Evolutionary conservation across 169 alveolate species (phyloP).

Genomic region (Perkinsus olseni): DNA sequence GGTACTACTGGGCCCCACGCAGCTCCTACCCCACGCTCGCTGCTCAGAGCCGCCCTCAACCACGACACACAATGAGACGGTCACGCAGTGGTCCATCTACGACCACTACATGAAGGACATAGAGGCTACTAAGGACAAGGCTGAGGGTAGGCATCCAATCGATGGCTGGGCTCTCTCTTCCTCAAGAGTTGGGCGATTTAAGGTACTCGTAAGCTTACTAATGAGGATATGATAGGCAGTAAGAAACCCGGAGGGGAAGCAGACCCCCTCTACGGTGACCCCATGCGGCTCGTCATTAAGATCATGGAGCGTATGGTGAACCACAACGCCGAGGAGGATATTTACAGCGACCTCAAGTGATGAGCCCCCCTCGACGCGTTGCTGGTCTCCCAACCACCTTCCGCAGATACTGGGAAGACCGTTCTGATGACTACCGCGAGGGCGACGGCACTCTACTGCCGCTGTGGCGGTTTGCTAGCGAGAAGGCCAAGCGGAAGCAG

Average conservation of each 20-base stretch:
- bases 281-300: slow-evolving; percentile 26
- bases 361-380: not conserved
- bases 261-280: not conserved
- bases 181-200: too few species aligned
- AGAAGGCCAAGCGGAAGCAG: slow-evolving; percentile 65
- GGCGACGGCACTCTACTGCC: slow-evolving; percentile 67
- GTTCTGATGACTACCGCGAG: slow-evolving; percentile 39
- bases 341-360: slow-evolving; percentile 56
- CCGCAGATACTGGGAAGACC: slow-evolving; percentile 50
- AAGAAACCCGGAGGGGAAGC: not conserved
- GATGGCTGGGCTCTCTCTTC: too few species aligned
- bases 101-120: slow-evolving; percentile 80
- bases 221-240: not conserved
- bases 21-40: not conserved
- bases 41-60: not conserved
- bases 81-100: slow-evolving; percentile 76
- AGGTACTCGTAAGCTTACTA: not conserved
- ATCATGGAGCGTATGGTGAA: slow-evolving; percentile 83
- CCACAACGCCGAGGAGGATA: slow-evolving; percentile 64
- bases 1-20: not conserved
- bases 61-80: slow-evolving; percentile 16
- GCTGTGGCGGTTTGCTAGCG: slow-evolving; percentile 73
- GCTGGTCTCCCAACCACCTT: too few species aligned
- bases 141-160: not conserved
- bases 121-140: slow-evolving; percentile 39